phyloP scores from a whole-genome alignment of 352 stramenopile species.

The Phytophthora europaea region DNA sequence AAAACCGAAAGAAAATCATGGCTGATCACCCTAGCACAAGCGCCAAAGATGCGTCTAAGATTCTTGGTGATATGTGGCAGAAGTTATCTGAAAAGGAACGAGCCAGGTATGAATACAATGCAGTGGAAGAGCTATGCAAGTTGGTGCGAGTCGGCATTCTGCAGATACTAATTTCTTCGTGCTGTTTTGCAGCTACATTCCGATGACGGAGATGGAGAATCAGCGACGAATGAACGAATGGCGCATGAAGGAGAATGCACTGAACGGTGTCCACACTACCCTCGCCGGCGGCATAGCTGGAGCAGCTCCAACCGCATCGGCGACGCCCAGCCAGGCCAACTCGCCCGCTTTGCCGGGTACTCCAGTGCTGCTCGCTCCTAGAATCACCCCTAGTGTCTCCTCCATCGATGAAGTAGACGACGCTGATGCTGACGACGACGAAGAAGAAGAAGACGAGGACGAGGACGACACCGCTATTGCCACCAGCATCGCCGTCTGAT shows the following conservation, averaged over 20 bases:
- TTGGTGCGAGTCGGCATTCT: background rate
- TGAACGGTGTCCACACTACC: constrained; percentile 39
- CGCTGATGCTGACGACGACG: constrained; percentile 48
- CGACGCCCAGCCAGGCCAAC: constrained; percentile 21
- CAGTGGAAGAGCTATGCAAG: background rate
- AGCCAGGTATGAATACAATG: constrained; percentile 49
- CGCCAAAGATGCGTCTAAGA: constrained; percentile 85
- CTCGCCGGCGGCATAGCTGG: constrained; percentile 27
- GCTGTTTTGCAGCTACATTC: constrained; percentile 61
- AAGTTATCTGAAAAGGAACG: constrained; percentile 84
- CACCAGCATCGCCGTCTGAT: constrained; percentile 44
- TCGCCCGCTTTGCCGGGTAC: constrained; percentile 24
- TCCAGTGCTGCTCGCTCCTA: constrained; percentile 34
- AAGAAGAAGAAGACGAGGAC: constrained; percentile 63
- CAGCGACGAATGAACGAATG: constrained; percentile 80
- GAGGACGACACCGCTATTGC: constrained; percentile 61
- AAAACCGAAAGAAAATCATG: constrained; percentile 89
- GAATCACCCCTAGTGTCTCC: constrained; percentile 36
- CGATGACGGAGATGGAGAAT: constrained; percentile 84
- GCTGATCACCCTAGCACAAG: constrained; percentile 72
- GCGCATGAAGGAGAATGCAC: constrained; percentile 79
- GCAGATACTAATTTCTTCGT: constrained; percentile 14
- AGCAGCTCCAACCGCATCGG: constrained; percentile 22
- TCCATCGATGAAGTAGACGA: constrained; percentile 51
- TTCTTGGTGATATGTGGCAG: constrained; percentile 88